Evolutionary conservation across 345 rosid genomes (phyloP), one percentile per base, ranked within the genome.

Genomic region (Eucalyptus rudis): DNA sequence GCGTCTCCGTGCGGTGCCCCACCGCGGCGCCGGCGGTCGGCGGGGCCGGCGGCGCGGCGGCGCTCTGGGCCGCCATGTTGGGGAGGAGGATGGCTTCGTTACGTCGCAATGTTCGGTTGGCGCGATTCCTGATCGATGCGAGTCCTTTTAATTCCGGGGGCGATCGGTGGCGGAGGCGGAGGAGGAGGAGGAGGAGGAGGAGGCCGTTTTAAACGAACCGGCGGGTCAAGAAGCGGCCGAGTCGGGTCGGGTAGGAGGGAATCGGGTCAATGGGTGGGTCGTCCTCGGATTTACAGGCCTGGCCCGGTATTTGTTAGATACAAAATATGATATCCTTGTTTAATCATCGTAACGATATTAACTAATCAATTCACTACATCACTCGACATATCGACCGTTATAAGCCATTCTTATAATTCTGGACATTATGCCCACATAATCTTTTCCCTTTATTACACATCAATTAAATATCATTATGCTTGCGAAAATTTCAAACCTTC

Each of bases 31-130:
- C 90, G 90, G 88, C 92, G 88, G n/a, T 3, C n/a, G 64, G 64
- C 31, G 68, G 16, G 15, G 33, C 20, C n/a, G 51, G 86, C 19
- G 79, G 89, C n/a, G 84, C 89, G 91, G 66, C 87, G 90, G 87
- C 88, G 89, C 86, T 88, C 66, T 87, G 91, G 86, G 96, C 93
- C 87, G 96, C 91, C 97, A 95, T 95, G 87, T 15, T 20, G 84
- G 90, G 68, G 66, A 54, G 59, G 47, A 76, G 47, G 22, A 24
- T 10, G 47, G 84, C 83, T 76, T 76, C 13, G 47, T 40, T 11
- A 76, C 13, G 84, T 76, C 83, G 47, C 83, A 40, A 43, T 11
- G 83, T 40, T 76, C 83, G 8, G 47, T 76, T 76, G 83, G 83
- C 83, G 83, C 83, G 83, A 76, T 76, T 40, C 47, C 83, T 25